Base-by-base conservation (phyloP, 805 yeast species). In the Candida pseudofarinosa region DNA sequence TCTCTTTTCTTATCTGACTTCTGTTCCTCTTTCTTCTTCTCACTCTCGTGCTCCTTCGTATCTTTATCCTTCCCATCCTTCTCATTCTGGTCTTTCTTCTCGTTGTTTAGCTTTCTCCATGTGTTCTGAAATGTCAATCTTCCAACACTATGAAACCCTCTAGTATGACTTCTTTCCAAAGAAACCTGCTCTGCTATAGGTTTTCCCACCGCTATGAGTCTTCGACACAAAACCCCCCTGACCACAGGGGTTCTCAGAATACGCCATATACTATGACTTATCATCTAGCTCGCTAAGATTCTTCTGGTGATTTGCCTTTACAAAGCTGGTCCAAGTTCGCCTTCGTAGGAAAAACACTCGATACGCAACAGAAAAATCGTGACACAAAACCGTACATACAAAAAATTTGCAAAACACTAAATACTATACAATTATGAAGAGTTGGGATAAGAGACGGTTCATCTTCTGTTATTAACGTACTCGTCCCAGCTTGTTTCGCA, bases 401-500 rank as follows among this genome's bases (percentile, higher is more conserved):
- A 23, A 23, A 23, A 23, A 23, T 7, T 23, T 23, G 28, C 28
- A 10, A 23, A 23, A 23, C 28, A 23, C 28, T 23, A 23, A 10
- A 23, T 23, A 23, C 28, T 23, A 23, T 23, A 23, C 28, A 23
- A 23, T n/a, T n/a, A n/a, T 23, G 28, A 23, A 23, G 28, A 10
- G 6, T 7, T 23, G 10, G 28, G 28, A 23, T 6, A 23, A 23
- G 28, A 23, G 28, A 23, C 10, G 32, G 26, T n/a, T 31, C 31
- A 26, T 23, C 16, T 40, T 37, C 43, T 45, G 34, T 38, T 44
- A 15, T 48, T 47, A 15, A 62, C 53, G 49, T 63, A 67, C 49
- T 65, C 62, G 43, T 69, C 71, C 76, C 76, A 70, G 33, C 68
- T 64, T 16, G 72, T 68, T 45, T 65, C 73, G 49, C 76, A 70